phyloP scores from a whole-genome alignment of 768 basidiomycete genomes.

The Auricularia sp. region DNA sequence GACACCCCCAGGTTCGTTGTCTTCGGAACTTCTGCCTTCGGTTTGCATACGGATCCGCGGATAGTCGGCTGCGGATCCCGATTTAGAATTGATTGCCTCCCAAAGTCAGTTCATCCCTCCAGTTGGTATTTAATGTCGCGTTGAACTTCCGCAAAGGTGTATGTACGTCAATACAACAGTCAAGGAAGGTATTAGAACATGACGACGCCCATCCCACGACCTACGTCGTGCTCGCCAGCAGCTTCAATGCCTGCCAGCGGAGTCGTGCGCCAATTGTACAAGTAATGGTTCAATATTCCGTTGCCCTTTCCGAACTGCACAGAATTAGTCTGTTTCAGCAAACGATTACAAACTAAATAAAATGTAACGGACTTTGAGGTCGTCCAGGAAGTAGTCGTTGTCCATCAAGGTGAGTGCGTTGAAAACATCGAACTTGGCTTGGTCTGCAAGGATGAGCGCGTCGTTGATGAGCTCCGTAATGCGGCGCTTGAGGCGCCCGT shows the following conservation, averaged over 20 bases:
- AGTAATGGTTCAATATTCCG: constrained; percentile 82
- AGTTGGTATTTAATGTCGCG: too few species aligned
- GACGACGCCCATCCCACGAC: constrained; percentile 69
- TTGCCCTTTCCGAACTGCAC: constrained; percentile 84
- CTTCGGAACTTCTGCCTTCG: too few species aligned
- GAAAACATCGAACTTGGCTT: constrained; percentile 89
- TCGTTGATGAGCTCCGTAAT: constrained; percentile 67
- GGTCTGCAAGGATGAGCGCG: constrained; percentile 69
- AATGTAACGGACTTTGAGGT: constrained; percentile 55
- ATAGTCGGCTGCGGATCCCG: too few species aligned
- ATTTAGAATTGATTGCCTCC: too few species aligned
- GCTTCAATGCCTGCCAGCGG: constrained; percentile 61
- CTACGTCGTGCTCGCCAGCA: constrained; percentile 36
- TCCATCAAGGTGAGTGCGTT: constrained; percentile 95
- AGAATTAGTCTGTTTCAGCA: neutral
- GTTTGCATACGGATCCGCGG: too few species aligned
- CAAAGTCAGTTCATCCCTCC: too few species aligned
- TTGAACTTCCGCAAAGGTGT: too few species aligned
- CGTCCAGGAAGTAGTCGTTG: constrained; percentile 70
- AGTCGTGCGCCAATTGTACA: constrained; percentile 91
- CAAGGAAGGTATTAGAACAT: constrained; percentile 52
- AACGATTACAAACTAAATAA: neutral
- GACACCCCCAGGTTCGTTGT: too few species aligned
- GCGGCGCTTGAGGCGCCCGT: constrained; percentile 54
- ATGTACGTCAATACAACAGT: too few species aligned